phyloP scores from a whole-genome alignment of 805 yeast species.

The Candida corydali region DNA sequence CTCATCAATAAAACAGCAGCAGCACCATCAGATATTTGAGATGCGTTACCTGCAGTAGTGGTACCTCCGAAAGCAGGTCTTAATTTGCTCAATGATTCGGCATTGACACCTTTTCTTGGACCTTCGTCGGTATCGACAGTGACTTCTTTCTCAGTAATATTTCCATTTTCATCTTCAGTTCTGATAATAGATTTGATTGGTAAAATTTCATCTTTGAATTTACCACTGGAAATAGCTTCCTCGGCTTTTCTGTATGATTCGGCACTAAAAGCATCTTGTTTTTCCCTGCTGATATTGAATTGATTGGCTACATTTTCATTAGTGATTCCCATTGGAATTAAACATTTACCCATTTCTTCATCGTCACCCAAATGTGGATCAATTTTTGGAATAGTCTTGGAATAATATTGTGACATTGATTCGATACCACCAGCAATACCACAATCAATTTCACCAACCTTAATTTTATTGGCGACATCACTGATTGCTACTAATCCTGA shows the following conservation, averaged over 20 bases:
- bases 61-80: constrained; percentile 90
- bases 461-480: constrained; percentile 85
- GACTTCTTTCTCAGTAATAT: constrained; percentile 37
- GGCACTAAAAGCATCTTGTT: constrained; percentile 90
- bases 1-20: constrained; percentile 84
- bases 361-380: constrained; percentile 31
- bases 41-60: constrained; percentile 95
- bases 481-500: constrained; percentile 89
- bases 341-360: constrained; percentile 54
- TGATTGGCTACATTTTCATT: constrained; percentile 82
- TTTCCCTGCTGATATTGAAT: constrained; percentile 59
- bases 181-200: constrained; percentile 64
- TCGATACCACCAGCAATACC: constrained; percentile 94
- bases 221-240: constrained; percentile 62
- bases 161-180: constrained; percentile 36
- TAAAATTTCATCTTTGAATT: constrained; percentile 84
- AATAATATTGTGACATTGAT: constrained; percentile 87
- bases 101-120: constrained; percentile 82
- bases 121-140: constrained; percentile 77
- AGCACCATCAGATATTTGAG: constrained; percentile 95
- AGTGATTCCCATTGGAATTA: constrained; percentile 95
- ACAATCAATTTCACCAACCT: constrained; percentile 81
- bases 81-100: constrained; percentile 66
- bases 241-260: constrained; percentile 81
- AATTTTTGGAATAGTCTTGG: constrained; percentile 57